Percentiles rank a stretch among this genome's conserved stretches.
These are phyloP conservation scores for Coriolopsis trogii DNA, from an alignment of 1,284 basidiomycete species.

Conservation along the genomic window DNA sequence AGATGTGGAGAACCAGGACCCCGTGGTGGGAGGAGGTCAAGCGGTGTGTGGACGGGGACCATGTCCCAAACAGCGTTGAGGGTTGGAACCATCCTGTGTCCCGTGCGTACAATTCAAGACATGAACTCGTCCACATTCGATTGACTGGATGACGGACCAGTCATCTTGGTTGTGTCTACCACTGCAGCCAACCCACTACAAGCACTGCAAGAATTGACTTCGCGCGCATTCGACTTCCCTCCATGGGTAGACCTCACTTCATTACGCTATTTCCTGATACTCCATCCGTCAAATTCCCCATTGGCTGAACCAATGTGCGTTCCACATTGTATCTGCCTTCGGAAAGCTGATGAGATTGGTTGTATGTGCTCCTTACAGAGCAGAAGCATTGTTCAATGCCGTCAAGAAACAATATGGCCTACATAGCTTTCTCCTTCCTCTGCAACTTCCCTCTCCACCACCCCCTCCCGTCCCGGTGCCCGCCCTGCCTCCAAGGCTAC, in stretches of 20 bases:
- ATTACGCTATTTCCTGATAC: slow-evolving; percentile 72
- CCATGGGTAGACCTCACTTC: slow-evolving; percentile 75
- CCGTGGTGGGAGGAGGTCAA: slow-evolving; percentile 86
- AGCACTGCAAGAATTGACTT: slow-evolving; percentile 69
- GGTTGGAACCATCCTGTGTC: slow-evolving; percentile 85
- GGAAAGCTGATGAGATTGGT: too few species aligned
- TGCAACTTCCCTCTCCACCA: slow-evolving; percentile 57
- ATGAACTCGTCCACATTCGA: background rate
- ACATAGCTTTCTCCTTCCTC: slow-evolving; percentile 67
- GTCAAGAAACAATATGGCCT: slow-evolving; percentile 83
- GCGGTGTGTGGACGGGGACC: slow-evolving; percentile 74
- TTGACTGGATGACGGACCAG: slow-evolving; percentile 37
- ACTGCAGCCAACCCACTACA: slow-evolving; percentile 76
- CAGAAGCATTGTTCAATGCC: slow-evolving; percentile 75
- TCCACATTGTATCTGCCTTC: too few species aligned
- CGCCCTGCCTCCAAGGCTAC: slow-evolving; percentile 64
- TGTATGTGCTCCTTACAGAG: slow-evolving; percentile 47
- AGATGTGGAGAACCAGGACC: slow-evolving; percentile 42
- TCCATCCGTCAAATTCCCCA: slow-evolving; percentile 70
- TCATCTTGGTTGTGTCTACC: slow-evolving; percentile 79
- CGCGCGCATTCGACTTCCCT: slow-evolving; percentile 66
- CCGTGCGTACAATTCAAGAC: slow-evolving; percentile 46
- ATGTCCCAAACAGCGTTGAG: slow-evolving; percentile 67
- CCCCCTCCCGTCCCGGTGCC: slow-evolving; percentile 69
- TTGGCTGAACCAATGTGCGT: slow-evolving; percentile 81